These are phyloP conservation scores for Thuja plicata DNA, from an alignment of 83 land plant genomes.

Conservation along the genomic window DNA sequence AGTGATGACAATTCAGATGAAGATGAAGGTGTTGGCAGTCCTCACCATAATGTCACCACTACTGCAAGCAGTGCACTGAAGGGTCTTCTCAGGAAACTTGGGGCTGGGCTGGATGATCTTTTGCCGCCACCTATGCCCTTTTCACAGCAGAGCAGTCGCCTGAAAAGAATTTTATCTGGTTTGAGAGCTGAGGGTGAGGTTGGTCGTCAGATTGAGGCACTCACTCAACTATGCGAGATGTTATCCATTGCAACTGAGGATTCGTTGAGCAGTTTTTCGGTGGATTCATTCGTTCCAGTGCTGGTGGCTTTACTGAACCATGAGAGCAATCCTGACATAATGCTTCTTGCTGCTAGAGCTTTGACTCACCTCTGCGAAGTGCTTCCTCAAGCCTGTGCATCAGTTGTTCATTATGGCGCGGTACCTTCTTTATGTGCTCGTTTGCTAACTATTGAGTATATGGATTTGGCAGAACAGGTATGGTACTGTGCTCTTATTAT, in stretches of 20 bases:
- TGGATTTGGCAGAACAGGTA: constrained; percentile 95
- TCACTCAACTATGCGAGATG: constrained; percentile 85
- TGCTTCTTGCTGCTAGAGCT: constrained; percentile 81
- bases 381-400: constrained; percentile 61
- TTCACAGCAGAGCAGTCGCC: constrained; percentile 38
- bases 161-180: constrained; percentile 54
- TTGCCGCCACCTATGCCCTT: constrained; percentile 38
- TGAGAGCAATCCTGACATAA: constrained; percentile 70
- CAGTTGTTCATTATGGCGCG: constrained; percentile 74
- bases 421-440: constrained; percentile 81
- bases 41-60: constrained; percentile 50
- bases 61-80: constrained; percentile 58
- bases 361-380: constrained; percentile 90
- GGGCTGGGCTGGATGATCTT: constrained; percentile 54
- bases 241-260: constrained; percentile 71
- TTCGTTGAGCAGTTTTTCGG: constrained; percentile 59
- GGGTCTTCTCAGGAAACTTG: constrained; percentile 49
- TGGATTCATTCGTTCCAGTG: constrained; percentile 68
- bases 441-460: constrained; percentile 80
- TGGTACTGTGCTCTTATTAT: not conserved
- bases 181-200: constrained; percentile 53
- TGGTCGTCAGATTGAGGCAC: constrained; percentile 59
- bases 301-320: constrained; percentile 67
- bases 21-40: constrained; percentile 54
- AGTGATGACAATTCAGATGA: constrained; percentile 39